Percentiles rank a stretch among this genome's conserved stretches.
Conservation (phyloP, 768 basidiomycete genomes). For the Royoungia palumana region DNA sequence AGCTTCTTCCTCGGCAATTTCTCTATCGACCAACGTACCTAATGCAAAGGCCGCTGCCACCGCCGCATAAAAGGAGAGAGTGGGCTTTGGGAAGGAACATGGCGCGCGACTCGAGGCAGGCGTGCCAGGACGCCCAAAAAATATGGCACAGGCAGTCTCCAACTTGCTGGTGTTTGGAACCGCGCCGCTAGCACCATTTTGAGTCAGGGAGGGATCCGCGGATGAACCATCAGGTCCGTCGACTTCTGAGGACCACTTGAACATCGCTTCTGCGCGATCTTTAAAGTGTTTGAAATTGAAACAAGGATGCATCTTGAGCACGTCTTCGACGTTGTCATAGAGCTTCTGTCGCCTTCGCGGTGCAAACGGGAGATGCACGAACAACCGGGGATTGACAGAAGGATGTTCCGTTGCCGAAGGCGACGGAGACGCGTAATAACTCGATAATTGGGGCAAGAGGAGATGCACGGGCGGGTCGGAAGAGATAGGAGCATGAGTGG, state of each 20-base stretch:
- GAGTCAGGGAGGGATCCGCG: constrained; percentile 17
- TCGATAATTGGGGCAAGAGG: constrained; percentile 15
- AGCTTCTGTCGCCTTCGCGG: constrained; percentile 37
- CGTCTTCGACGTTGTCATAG: constrained; percentile 38
- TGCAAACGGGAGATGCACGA: constrained; percentile 40
- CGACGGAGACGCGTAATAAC: constrained; percentile 21
- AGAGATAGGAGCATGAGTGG: constrained; percentile 10
- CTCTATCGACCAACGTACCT: constrained; percentile 43
- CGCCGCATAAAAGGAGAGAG: constrained; percentile 52
- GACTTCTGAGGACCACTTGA: constrained; percentile 37
- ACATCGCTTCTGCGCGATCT: constrained; percentile 43
- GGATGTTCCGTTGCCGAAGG: constrained; percentile 26
- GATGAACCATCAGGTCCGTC: constrained; percentile 17
- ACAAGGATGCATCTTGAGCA: constrained; percentile 47
- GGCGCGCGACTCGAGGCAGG: constrained; percentile 10
- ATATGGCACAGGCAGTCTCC: constrained; percentile 31
- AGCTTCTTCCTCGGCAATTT: constrained; percentile 25
- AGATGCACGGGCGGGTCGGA: constrained; percentile 24
- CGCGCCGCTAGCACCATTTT: constrained; percentile 30
- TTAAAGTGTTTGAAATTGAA: constrained; percentile 49
- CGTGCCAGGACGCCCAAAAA: constrained; percentile 23
- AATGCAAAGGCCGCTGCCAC: constrained; percentile 58
- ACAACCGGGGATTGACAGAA: constrained; percentile 37
- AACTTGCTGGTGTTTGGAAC: constrained; percentile 18
- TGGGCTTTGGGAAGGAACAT: constrained; percentile 14